Evolutionary conservation across 140 eudicot genomes (phyloP).

Genomic region (Bidens hawaiensis): DNA sequence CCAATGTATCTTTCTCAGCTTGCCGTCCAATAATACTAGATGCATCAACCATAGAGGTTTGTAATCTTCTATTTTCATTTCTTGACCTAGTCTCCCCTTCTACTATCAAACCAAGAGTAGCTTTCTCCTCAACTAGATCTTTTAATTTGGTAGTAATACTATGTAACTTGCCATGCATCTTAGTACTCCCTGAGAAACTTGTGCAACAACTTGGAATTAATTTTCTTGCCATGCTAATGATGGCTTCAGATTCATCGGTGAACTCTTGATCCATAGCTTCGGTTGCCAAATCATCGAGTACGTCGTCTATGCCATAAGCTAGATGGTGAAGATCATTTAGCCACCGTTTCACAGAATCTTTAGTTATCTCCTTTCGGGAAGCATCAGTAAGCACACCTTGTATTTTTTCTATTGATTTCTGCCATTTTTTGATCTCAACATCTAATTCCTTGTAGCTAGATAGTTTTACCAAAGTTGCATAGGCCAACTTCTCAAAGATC

Average conservation of each 20-base stretch:
- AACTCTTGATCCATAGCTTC: neutral
- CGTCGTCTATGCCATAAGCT: conserved; percentile 2
- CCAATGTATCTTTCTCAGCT: neutral
- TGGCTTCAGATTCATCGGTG: neutral
- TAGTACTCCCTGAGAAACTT: neutral
- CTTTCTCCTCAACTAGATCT: conserved; percentile 3
- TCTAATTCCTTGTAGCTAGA: conserved; percentile 12
- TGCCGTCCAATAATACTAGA: neutral
- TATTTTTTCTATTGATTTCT: too few relatives aligned
- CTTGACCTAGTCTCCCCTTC: neutral
- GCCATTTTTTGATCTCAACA: neutral
- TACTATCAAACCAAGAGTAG: neutral
- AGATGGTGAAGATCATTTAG: conserved; percentile 7
- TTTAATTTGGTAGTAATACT: neutral
- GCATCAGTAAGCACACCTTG: too few relatives aligned
- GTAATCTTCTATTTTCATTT: neutral
- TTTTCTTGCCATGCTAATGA: conserved; percentile 2
- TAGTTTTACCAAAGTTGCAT: conserved; percentile 14
- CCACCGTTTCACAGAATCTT: neutral
- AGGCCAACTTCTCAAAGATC: conserved; percentile 28
- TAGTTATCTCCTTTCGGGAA: too few relatives aligned
- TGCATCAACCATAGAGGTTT: neutral
- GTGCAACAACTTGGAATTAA: conserved; percentile 2
- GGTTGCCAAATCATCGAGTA: neutral
- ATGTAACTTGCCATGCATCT: neutral